Base-by-base conservation (phyloP, 2,329 filamentous ascomycete genomes). In the Pseudocercospora eumusae region DNA sequence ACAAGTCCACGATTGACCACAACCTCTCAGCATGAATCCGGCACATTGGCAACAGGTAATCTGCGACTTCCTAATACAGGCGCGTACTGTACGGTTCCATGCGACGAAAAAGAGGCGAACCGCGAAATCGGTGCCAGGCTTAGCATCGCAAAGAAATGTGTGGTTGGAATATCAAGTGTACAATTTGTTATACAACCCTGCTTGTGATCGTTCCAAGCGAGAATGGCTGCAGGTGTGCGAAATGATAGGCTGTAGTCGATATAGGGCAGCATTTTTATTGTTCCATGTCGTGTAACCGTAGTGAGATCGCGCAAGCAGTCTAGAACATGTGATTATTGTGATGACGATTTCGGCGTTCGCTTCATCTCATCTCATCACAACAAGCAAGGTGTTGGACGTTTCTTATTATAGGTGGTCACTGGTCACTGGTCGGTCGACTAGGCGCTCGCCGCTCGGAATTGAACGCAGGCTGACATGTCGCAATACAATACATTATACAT, bases 161-260 rank as follows among this genome's bases (percentile, higher is more conserved):
- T 57, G 54, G 54, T 47, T 18, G 54, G 33, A 57, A 47, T 10
- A 57, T 40, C 52, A n/a, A n/a, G n/a, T n/a, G n/a, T n/a, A n/a
- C n/a, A n/a, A 54, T 54, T 54, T 54, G 52, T 54, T 54, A 54
- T 54, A 36, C 52, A 54, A 31, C 50, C 50, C 27, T 54, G 50
- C 28, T 36, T 31, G 27, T 54, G 18, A 11, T 47, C 44, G 21
- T 36, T n/a, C 47, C 25, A 57, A 25, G 54, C 54, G 54, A 57
- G 36, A 40, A 28, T 6, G 54, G 40, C 31, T 54, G 52, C 28
- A 54, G 8, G 10, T 36, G n/a, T 1, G 27, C 3, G n/a, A 25
- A 20, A 54, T 54, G 28, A 54, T 33, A 36, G 27, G 50, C 7
- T 31, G 2, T 2, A n/a, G n/a, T 53, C 49, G 49, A 20, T 15